Conservation (phyloP, 1,139 yeast species). For the Nakaseomyces delphensis region DNA sequence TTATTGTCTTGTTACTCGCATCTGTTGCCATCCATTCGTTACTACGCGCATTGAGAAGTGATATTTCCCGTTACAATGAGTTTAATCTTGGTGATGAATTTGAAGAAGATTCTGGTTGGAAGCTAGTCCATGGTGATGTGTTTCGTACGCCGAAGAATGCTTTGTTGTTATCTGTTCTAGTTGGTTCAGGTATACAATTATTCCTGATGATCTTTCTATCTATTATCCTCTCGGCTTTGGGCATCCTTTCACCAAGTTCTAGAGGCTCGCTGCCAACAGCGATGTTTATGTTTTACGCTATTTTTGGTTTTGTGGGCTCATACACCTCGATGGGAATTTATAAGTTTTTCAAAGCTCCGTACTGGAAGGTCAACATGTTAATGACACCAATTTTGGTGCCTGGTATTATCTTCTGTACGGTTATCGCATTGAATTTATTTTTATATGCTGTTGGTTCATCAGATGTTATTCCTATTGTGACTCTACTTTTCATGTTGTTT, state of each 20-base stretch:
- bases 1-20: conserved; percentile 70
- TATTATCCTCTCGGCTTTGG: conserved; percentile 74
- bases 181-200: conserved; percentile 86
- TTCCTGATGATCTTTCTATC: conserved; percentile 70
- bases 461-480: conserved; percentile 91
- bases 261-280: conserved; percentile 90
- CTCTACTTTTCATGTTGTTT: conserved; percentile 69
- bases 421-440: conserved; percentile 71
- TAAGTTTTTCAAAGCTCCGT: conserved; percentile 84
- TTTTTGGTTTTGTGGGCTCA: conserved; percentile 75
- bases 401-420: conserved; percentile 54
- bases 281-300: conserved; percentile 72
- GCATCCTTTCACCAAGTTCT: conserved; percentile 86
- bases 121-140: conserved; percentile 88
- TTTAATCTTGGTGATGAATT: conserved; percentile 80
- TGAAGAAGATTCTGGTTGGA: conserved; percentile 96
- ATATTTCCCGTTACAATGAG: conserved; percentile 82
- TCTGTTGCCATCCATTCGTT: conserved; percentile 74
- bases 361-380: conserved; percentile 79
- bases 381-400: conserved; percentile 83
- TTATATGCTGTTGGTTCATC: conserved; percentile 72
- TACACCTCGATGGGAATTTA: conserved; percentile 79
- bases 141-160: conserved; percentile 75
- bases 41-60: conserved; percentile 72
- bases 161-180: conserved; percentile 64